A percentile compares a stretch with the other conserved stretches of the same genome.
Conservation (phyloP, 2,329 filamentous ascomycete species). For the Colletotrichum horii region DNA sequence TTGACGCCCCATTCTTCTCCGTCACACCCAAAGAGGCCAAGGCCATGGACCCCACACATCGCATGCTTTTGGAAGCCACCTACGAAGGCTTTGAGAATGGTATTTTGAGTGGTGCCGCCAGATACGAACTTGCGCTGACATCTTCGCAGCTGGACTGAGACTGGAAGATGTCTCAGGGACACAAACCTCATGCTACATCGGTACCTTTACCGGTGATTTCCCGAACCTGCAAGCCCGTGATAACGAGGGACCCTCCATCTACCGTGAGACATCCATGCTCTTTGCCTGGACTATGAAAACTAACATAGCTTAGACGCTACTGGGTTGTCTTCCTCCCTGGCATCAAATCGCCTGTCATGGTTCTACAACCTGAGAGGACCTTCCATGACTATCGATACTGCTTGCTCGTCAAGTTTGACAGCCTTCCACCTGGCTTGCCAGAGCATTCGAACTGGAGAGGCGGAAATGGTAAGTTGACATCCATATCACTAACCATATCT, state of each 20-base stretch:
- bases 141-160: slow-evolving; percentile 30
- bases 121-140: neutral
- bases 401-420: slow-evolving; percentile 37
- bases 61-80: slow-evolving; percentile 38
- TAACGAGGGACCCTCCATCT: slow-evolving; percentile 16
- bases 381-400: slow-evolving; percentile 39
- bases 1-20: slow-evolving; percentile 34
- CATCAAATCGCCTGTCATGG: slow-evolving; percentile 25
- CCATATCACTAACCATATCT: too few species aligned
- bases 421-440: slow-evolving; percentile 37
- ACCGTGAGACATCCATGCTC: slow-evolving; percentile 38
- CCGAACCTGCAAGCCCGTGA: slow-evolving; percentile 29
- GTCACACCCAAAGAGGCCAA: slow-evolving; percentile 33
- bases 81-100: slow-evolving; percentile 43
- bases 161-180: slow-evolving; percentile 40
- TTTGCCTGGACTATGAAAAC: fast-evolving
- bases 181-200: slow-evolving; percentile 37
- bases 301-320: slow-evolving; percentile 53
- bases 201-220: slow-evolving; percentile 38
- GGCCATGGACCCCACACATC: slow-evolving; percentile 40
- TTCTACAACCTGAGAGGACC: slow-evolving; percentile 34
- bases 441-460: slow-evolving; percentile 34
- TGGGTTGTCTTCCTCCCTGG: slow-evolving; percentile 44
- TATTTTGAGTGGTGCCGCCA: slow-evolving; percentile 29
- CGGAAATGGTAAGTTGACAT: slow-evolving; percentile 3